phyloP scores from a whole-genome alignment of 441 rosid species.

The Isatis lusitanica region DNA sequence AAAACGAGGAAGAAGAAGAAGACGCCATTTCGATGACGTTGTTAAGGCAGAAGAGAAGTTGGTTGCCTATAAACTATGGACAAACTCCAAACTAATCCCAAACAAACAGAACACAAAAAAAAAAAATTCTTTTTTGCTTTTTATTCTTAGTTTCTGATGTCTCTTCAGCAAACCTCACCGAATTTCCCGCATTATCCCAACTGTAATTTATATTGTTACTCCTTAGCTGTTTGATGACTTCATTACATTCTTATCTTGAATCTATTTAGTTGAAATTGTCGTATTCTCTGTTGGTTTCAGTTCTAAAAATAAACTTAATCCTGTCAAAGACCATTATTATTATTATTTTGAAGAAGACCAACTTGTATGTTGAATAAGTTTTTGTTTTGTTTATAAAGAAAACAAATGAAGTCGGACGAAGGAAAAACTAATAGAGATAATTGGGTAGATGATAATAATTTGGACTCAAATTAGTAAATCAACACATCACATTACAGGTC shows the following conservation, averaged over 20 bases:
- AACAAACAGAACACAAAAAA: neutral
- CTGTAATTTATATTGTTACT: neutral
- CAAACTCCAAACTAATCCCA: conserved; percentile 23
- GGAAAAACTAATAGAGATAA: too few species aligned
- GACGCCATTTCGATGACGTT: too few species aligned
- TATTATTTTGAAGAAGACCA: too few species aligned
- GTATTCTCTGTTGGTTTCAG: neutral
- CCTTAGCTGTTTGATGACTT: conserved; percentile 6
- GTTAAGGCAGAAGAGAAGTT: conserved; percentile 24
- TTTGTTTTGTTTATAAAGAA: too few species aligned
- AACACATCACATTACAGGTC: too few species aligned
- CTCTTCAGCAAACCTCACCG: neutral
- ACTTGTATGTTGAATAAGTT: too few species aligned
- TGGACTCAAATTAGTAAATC: too few species aligned
- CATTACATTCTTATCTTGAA: neutral
- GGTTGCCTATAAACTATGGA: conserved; percentile 24
- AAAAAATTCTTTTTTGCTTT: neutral
- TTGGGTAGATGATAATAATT: too few species aligned
- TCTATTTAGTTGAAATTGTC: conserved; percentile 11
- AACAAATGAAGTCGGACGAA: too few species aligned
- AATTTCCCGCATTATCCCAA: conserved; percentile 11
- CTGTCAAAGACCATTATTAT: too few species aligned
- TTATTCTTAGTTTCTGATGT: neutral
- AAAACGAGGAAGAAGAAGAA: conserved; percentile 30
- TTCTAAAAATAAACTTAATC: neutral